These are phyloP conservation scores for Nidula microcarpa DNA, from an alignment of 768 basidiomycete species.

Conservation along the genomic window DNA sequence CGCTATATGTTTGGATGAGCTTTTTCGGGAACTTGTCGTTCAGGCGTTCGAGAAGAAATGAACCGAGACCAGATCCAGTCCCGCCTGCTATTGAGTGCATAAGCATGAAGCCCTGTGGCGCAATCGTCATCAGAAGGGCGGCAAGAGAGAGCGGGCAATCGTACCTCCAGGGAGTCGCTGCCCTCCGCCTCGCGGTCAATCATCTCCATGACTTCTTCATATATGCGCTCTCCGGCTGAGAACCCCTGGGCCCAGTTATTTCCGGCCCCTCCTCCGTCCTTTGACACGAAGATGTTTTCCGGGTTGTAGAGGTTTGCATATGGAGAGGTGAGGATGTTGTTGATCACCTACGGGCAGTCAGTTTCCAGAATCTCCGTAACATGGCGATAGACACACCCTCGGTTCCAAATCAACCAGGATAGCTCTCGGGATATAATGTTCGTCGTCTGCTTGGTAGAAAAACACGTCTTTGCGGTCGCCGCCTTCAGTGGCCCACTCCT, in stretches of 20 bases:
- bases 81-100: slow-evolving; percentile 99
- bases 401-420: slow-evolving; percentile 97
- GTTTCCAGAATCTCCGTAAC: slow-evolving; percentile 4
- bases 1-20: slow-evolving; percentile 97
- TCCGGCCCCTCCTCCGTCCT: slow-evolving; percentile 98
- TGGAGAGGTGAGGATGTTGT: slow-evolving; percentile 85
- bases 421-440: slow-evolving; percentile 96
- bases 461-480: slow-evolving; percentile 99
- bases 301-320: slow-evolving; percentile 94
- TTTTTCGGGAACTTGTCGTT: slow-evolving; percentile 99
- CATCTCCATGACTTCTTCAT: slow-evolving; percentile 99
- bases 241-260: slow-evolving; percentile 99
- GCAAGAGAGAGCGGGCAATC: slow-evolving; percentile 9
- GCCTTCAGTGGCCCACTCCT: slow-evolving; percentile 95
- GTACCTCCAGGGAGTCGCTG: slow-evolving; percentile 92
- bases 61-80: slow-evolving; percentile 96
- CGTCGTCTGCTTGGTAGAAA: slow-evolving; percentile 99
- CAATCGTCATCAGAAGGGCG: background rate
- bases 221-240: slow-evolving; percentile 82
- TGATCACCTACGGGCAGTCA: slow-evolving; percentile 73
- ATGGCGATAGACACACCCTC: slow-evolving; percentile 53
- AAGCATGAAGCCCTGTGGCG: slow-evolving; percentile 88
- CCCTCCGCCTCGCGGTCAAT: slow-evolving; percentile 97
- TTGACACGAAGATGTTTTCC: slow-evolving; percentile 94
- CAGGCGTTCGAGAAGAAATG: slow-evolving; percentile 93